These are phyloP conservation scores for Lasiodiplodia sp. DNA, from an alignment of 2,329 filamentous ascomycete species.

Conservation along the genomic window DNA sequence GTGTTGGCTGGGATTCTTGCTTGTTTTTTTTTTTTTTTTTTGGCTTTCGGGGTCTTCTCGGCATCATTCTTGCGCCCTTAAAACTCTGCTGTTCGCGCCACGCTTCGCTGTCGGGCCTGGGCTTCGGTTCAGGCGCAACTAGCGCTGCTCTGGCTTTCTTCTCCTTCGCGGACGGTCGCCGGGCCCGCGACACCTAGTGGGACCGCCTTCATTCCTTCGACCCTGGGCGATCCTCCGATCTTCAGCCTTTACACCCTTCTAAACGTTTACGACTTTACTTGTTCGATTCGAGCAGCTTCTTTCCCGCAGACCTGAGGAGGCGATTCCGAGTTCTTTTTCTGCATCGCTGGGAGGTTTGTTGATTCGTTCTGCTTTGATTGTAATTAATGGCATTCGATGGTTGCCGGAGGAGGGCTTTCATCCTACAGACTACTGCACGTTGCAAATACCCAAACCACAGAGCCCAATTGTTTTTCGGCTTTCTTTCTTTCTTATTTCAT, in stretches of 20 bases:
- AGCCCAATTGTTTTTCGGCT: slow-evolving; percentile 22
- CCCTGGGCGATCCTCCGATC: slow-evolving; percentile 3
- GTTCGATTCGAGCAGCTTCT: slow-evolving; percentile 19
- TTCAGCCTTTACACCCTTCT: slow-evolving; percentile 20
- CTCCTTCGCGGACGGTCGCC: slow-evolving; percentile 7
- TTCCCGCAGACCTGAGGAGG: slow-evolving; percentile 4
- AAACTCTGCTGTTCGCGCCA: slow-evolving; percentile 27
- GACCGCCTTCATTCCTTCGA: slow-evolving; percentile 21
- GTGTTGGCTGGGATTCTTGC: slow-evolving; percentile 28
- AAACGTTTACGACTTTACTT: slow-evolving; percentile 21
- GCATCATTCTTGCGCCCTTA: slow-evolving; percentile 28
- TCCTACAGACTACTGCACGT: slow-evolving; percentile 26
- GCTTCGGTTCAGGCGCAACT: slow-evolving; percentile 14
- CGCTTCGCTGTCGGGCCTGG: slow-evolving; percentile 16
- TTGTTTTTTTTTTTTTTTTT: background rate
- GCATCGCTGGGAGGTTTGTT: slow-evolving; percentile 23
- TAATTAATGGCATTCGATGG: slow-evolving; percentile 28
- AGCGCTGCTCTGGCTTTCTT: slow-evolving; percentile 24
- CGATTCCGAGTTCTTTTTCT: slow-evolving; percentile 5
- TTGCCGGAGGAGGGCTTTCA: slow-evolving; percentile 24
- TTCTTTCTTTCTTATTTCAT: slow-evolving; percentile 22
- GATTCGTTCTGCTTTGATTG: slow-evolving; percentile 17
- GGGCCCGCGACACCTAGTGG: slow-evolving; percentile 19
- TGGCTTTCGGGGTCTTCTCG: slow-evolving; percentile 26
- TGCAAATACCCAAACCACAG: slow-evolving; percentile 27